Evolutionary conservation across 148 eudicot genomes (phyloP).

Genomic region (Spergularia marina): DNA sequence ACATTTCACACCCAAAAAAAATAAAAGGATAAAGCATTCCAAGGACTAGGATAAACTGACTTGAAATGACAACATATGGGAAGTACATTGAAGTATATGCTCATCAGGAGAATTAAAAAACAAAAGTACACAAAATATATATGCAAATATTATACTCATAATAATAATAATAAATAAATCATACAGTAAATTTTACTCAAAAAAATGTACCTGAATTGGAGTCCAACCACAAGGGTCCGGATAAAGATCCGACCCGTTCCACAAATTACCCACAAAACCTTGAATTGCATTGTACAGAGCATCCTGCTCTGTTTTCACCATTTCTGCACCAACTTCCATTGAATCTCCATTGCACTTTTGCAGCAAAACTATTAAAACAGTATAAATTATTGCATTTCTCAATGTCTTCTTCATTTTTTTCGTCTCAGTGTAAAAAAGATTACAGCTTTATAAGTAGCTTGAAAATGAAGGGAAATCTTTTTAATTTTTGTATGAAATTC

Average conservation of each 20-base stretch:
- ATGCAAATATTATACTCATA: not conserved
- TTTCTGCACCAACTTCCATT: slow-evolving; percentile 40
- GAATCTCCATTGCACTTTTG: slow-evolving; percentile 40
- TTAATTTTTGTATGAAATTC: not conserved
- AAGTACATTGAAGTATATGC: not conserved
- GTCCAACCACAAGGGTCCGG: slow-evolving; percentile 99
- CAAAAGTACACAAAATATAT: not conserved
- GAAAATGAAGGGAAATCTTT: too few relatives aligned
- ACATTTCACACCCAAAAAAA: too few relatives aligned
- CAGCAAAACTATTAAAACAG: slow-evolving; percentile 24
- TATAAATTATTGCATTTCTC: not conserved
- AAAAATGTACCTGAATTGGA: slow-evolving; percentile 63
- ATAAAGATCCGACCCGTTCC: slow-evolving; percentile 90
- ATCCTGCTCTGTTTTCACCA: slow-evolving; percentile 62
- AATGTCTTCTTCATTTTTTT: slow-evolving; percentile 31
- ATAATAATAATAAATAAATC: not conserved
- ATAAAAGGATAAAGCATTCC: not conserved
- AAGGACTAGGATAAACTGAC: slow-evolving; percentile 13
- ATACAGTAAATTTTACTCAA: not conserved
- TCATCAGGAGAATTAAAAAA: too few relatives aligned
- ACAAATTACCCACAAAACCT: slow-evolving; percentile 75
- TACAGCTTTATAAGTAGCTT: too few relatives aligned
- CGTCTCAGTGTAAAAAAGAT: too few relatives aligned
- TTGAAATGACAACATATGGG: slow-evolving; percentile 15
- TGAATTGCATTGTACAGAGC: slow-evolving; percentile 72